Conservation (phyloP, 805 yeast genomes). For the Suhomyces prunicola region DNA sequence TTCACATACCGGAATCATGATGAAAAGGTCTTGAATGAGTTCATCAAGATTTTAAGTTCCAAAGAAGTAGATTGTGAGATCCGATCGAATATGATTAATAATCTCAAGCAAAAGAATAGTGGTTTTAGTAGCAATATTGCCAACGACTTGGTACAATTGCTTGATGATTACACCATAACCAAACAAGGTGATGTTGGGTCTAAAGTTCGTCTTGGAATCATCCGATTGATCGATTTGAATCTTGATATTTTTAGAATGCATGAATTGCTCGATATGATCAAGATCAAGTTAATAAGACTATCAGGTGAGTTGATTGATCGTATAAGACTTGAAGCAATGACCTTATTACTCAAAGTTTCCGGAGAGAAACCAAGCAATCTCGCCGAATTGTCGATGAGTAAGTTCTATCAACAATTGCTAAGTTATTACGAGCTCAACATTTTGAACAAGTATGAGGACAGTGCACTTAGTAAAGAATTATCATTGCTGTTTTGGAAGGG, state of each 20-base stretch:
- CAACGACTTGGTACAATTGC: slow-evolving; percentile 20
- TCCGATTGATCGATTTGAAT: slow-evolving; percentile 37
- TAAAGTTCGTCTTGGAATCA: slow-evolving; percentile 54
- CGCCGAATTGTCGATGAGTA: not conserved
- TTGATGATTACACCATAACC: slow-evolving; percentile 77
- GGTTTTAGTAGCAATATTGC: slow-evolving; percentile 3
- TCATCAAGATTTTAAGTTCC: slow-evolving; percentile 26
- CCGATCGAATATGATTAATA: slow-evolving; percentile 23
- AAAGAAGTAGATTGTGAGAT: slow-evolving; percentile 24
- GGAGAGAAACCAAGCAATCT: not conserved
- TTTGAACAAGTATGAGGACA: not conserved
- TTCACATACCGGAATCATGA: slow-evolving; percentile 18
- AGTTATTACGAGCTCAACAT: slow-evolving; percentile 2
- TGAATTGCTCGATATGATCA: slow-evolving; percentile 13
- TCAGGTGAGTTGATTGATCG: slow-evolving; percentile 63
- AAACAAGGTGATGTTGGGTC: slow-evolving; percentile 93
- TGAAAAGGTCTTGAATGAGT: slow-evolving; percentile 10
- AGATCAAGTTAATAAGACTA: slow-evolving; percentile 47
- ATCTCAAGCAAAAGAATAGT: slow-evolving; percentile 16
- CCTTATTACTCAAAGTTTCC: slow-evolving; percentile 28
- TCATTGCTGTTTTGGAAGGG: slow-evolving; percentile 54
- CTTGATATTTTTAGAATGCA: slow-evolving; percentile 1
- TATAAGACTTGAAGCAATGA: slow-evolving; percentile 43
- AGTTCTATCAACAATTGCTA: slow-evolving; percentile 5
- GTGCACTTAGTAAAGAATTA: slow-evolving; percentile 8